Base-by-base conservation (phyloP, 2,329 filamentous ascomycete species). In the Aspergillus terreus region DNA sequence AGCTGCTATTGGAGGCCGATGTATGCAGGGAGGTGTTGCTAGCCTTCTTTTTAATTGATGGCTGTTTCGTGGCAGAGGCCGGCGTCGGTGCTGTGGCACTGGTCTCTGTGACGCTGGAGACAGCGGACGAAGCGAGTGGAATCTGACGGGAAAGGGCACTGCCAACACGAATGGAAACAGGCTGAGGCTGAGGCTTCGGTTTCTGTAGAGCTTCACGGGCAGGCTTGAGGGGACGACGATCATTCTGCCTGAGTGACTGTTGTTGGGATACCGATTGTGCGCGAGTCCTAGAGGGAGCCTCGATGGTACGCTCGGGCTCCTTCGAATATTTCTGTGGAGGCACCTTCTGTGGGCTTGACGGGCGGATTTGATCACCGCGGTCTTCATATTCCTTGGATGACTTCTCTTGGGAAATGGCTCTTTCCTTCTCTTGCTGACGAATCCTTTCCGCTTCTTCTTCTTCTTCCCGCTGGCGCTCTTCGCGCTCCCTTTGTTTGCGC, bases 11-110 rank as follows among this genome's bases (percentile, higher is more conserved):
- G 1, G 78, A 78, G 27, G 75, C 72, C 40, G 75, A 62, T 0
- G 75, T 76, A 47, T 88, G 83, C 15, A 88, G 71, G 4, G 86
- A 83, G 3, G 80, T 73, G 55, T 85, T 84, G 68, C 87, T 90
- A 1, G 82, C 75, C 67, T 90, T 92, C 66, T 80, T 83, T 55
- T 77, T 81, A 30, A 80, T 55, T 17, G 70, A 71, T 10, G 73
- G 58, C 35, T 66, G 69, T 58, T 79, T 81, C 2, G 75, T 56
- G 68, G 74, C 66, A 69, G 81, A 63, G 62, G 71, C 61, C 64
- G 79, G 56, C 63, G 75, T 58, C 51, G 74, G 56, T 64, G 73
- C 59, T 55, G 71, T 45, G 79, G 70, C 11, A 77, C 78, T 52
- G 23, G 64, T 55, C 32, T 87, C 86, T 52, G 84, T 81, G 14